A percentile compares a stretch with the other conserved stretches of the same genome.
phyloP scores from a whole-genome alignment of 345 rosid genomes.

The Cardamine chenopodiifolia region DNA sequence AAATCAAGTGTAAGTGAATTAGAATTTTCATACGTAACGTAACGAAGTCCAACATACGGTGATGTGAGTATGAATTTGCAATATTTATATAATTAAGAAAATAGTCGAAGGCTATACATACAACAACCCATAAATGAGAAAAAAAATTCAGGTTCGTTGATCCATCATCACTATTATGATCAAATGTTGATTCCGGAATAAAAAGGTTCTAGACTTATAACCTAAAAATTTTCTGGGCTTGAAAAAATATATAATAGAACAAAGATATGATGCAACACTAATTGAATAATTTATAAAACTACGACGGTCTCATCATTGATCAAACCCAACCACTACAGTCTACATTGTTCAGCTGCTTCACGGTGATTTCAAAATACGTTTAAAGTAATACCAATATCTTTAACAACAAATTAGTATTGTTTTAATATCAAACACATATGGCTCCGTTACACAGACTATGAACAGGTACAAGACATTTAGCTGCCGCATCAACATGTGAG shows the following conservation, averaged over 20 bases:
- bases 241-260: background rate
- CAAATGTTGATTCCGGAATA: background rate
- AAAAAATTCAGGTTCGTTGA: background rate
- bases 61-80: background rate
- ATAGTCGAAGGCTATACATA: background rate
- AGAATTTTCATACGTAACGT: constrained; percentile 2
- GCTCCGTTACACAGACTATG: background rate
- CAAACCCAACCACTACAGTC: background rate
- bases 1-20: background rate
- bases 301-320: background rate
- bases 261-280: background rate
- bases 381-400: background rate
- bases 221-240: background rate
- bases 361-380: background rate
- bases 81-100: background rate
- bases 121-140: background rate
- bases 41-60: background rate
- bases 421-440: background rate
- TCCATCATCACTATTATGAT: background rate
- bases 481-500: background rate
- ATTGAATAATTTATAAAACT: background rate
- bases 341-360: background rate
- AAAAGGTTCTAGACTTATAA: no score
- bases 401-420: background rate
- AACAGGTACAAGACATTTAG: background rate